These are phyloP conservation scores for Platanus orientalis DNA, from an alignment of 164 flowering plant genomes.

Conservation along the genomic window DNA sequence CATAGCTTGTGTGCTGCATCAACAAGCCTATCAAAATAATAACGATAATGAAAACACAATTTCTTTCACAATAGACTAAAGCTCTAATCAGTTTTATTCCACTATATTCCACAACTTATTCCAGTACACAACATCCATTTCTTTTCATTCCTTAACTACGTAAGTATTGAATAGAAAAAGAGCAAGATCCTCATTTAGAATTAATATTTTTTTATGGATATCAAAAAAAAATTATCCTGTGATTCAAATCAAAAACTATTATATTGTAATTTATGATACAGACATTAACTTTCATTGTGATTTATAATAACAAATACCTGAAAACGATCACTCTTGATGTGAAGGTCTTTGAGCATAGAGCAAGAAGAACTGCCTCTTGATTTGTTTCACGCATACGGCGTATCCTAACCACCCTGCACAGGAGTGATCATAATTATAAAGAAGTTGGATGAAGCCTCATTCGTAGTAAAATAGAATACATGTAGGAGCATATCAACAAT, in stretches of 20 bases:
- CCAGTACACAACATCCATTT: background rate
- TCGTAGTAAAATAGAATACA: background rate
- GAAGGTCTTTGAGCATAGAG: slow-evolving; percentile 86
- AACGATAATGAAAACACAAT: too few relatives aligned
- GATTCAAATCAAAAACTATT: too few relatives aligned
- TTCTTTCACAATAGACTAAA: background rate
- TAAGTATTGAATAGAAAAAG: background rate
- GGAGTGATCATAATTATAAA: background rate
- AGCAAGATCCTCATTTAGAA: background rate
- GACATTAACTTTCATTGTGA: slow-evolving; percentile 3
- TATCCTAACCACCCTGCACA: slow-evolving; percentile 76
- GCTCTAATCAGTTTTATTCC: background rate
- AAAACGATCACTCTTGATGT: slow-evolving; percentile 83
- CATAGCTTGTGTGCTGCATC: too few relatives aligned
- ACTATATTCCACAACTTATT: background rate
- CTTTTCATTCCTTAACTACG: background rate
- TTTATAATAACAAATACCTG: slow-evolving; percentile 42
- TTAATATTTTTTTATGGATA: background rate
- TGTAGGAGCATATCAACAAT: too few relatives aligned
- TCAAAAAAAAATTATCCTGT: background rate
- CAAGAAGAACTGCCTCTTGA: slow-evolving; percentile 92
- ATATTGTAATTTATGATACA: background rate
- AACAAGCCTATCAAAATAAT: too few relatives aligned
- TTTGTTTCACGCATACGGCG: slow-evolving; percentile 80
- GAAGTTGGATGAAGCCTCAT: background rate